Percentiles rank a stretch among this genome's conserved stretches.
Conservation (phyloP, 1,284 basidiomycete genomes). For the Violaceomyces palustris region DNA sequence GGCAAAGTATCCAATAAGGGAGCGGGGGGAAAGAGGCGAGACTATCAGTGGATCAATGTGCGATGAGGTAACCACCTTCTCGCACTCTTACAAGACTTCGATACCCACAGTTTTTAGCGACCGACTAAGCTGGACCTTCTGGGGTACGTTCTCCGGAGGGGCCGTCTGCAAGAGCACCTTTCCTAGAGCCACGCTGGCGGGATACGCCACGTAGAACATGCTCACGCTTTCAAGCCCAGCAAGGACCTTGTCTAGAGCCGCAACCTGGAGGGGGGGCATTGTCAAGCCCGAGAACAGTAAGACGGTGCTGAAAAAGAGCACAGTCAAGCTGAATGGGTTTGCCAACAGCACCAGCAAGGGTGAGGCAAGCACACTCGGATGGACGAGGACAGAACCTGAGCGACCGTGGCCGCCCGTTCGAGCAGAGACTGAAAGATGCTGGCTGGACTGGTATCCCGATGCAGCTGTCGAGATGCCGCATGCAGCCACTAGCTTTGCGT, state of each 20-base stretch:
- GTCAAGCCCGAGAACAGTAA: slow-evolving; percentile 35
- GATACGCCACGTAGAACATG: slow-evolving; percentile 48
- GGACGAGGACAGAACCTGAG: slow-evolving; percentile 32
- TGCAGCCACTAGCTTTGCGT: slow-evolving; percentile 42
- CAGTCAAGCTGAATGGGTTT: slow-evolving; percentile 48
- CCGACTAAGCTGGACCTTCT: slow-evolving; percentile 27
- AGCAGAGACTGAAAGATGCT: too few species aligned
- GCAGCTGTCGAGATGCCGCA: slow-evolving; percentile 47
- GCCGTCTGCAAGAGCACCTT: slow-evolving; percentile 48
- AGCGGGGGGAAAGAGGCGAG: too few species aligned
- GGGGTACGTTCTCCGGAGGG: slow-evolving; percentile 10
- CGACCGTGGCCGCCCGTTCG: slow-evolving; percentile 21
- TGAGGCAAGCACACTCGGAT: slow-evolving; percentile 27
- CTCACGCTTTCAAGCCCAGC: slow-evolving; percentile 45
- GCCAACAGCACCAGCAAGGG: slow-evolving; percentile 35
- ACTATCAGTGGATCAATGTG: too few species aligned
- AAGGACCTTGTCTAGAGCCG: slow-evolving; percentile 50
- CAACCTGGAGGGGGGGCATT: slow-evolving; percentile 43
- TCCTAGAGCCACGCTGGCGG: slow-evolving; percentile 42
- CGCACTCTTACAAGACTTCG: background rate
- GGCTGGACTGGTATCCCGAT: too few species aligned
- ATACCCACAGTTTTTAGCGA: slow-evolving; percentile 19
- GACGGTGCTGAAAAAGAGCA: slow-evolving; percentile 45
- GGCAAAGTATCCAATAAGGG: too few species aligned
- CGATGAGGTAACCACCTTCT: background rate